Percentiles rank a stretch among this genome's conserved stretches.
Evolutionary conservation across 2,329 filamentous ascomycete species (phyloP).

Genomic region (Fusarium keratoplasticum): DNA sequence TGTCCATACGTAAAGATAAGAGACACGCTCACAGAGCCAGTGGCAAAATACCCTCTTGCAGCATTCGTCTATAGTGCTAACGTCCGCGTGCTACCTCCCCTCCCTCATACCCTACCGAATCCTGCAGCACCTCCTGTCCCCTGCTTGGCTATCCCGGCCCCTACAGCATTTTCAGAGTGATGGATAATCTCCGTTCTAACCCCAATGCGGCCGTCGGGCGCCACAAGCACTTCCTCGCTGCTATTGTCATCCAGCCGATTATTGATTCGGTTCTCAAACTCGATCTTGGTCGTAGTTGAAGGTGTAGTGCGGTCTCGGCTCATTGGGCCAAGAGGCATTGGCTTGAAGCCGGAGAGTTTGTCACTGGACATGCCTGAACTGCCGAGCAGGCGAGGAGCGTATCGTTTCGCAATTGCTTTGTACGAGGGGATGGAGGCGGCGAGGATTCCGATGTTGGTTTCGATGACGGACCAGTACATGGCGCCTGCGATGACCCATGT

Average conservation of each 20-base stretch:
- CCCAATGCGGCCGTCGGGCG: conserved; percentile 17
- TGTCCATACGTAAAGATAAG: too few species aligned
- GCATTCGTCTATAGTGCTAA: too few species aligned
- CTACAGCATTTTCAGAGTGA: not conserved
- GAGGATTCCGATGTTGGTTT: conserved; percentile 32
- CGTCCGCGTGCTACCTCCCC: not conserved
- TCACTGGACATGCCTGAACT: conserved; percentile 25
- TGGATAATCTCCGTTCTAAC: conserved; percentile 24
- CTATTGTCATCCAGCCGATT: conserved; percentile 18
- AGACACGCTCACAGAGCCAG: too few species aligned
- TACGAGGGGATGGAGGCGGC: conserved; percentile 31
- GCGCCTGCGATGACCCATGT: conserved; percentile 31
- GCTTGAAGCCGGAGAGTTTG: conserved; percentile 31
- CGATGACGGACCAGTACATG: conserved; percentile 35
- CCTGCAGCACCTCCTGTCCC: not conserved
- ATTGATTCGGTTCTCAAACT: conserved; percentile 20
- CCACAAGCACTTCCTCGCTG: conserved; percentile 23
- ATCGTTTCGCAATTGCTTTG: conserved; percentile 30
- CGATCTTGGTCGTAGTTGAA: not conserved
- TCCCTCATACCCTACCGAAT: not conserved
- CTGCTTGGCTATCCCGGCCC: not conserved
- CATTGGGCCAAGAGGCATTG: conserved; percentile 27
- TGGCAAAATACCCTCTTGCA: too few species aligned
- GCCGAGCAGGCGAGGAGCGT: conserved; percentile 27
- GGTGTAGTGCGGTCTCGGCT: not conserved